Percentiles rank a stretch among this genome's conserved stretches.
These are phyloP conservation scores for Phlebiopsis flavidoalba DNA, from an alignment of 768 basidiomycete species.

Conservation along the genomic window DNA sequence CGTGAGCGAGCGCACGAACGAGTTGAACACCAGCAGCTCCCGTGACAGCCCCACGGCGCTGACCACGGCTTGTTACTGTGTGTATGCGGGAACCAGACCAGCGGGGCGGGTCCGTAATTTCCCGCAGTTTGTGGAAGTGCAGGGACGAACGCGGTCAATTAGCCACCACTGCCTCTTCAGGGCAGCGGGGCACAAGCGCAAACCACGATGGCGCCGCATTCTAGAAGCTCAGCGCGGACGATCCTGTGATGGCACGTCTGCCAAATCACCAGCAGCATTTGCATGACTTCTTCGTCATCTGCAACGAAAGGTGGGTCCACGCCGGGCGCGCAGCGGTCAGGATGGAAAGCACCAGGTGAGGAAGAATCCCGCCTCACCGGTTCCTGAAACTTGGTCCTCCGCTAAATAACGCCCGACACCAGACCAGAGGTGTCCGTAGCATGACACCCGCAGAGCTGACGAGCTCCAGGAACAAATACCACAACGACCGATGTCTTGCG, in stretches of 20 bases:
- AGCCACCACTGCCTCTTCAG: not conserved
- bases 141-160: not conserved
- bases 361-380: conserved; percentile 48
- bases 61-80: conserved; percentile 71
- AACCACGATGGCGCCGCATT: conserved; percentile 39
- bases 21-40: conserved; percentile 96
- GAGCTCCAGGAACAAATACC: conserved; percentile 93
- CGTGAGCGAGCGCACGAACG: conserved; percentile 88
- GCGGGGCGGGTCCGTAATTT: not conserved
- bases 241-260: conserved; percentile 92
- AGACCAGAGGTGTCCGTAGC: conserved; percentile 91
- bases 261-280: conserved; percentile 98
- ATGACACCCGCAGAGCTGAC: conserved; percentile 90
- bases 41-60: conserved; percentile 94
- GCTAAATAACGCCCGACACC: conserved; percentile 80
- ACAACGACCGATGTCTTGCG: conserved; percentile 76
- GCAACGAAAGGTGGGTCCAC: conserved; percentile 7
- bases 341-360: conserved; percentile 26
- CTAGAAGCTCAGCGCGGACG: conserved; percentile 91
- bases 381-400: conserved; percentile 95
- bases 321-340: conserved; percentile 12
- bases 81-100: not conserved
- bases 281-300: conserved; percentile 92
- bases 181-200: not conserved
- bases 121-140: not conserved